Conservation (phyloP, 805 yeast species). For the Yamadazyma sp. region DNA sequence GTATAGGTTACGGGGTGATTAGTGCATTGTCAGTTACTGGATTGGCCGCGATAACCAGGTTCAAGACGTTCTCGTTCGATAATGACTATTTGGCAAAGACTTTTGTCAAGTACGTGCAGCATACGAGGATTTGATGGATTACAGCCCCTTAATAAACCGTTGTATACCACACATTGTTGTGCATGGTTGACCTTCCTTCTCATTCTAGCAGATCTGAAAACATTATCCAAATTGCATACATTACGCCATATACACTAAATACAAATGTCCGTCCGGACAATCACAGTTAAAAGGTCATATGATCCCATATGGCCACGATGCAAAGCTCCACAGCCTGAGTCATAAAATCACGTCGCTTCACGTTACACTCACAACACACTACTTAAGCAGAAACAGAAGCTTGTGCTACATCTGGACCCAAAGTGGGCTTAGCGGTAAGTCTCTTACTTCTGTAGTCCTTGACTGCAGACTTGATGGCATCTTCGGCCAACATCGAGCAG, state of each 20-base stretch:
- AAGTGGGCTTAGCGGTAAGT: conserved; percentile 46
- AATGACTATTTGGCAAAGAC: conserved; percentile 18
- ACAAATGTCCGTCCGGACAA: not conserved
- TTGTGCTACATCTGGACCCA: conserved; percentile 63
- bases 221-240: too few species aligned
- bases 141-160: too few species aligned
- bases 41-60: conserved; percentile 32
- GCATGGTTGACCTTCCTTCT: too few species aligned
- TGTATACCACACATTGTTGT: too few species aligned
- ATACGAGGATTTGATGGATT: conserved; percentile 6
- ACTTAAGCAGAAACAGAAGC: conserved; percentile 19
- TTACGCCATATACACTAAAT: not conserved
- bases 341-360: too few species aligned
- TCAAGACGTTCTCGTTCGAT: conserved; percentile 24
- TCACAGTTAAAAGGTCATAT: too few species aligned
- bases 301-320: too few species aligned
- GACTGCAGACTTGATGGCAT: conserved; percentile 95
- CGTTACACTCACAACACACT: not conserved
- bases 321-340: too few species aligned
- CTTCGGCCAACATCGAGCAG: conserved; percentile 98
- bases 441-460: conserved; percentile 92
- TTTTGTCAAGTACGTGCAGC: conserved; percentile 28
- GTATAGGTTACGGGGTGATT: conserved; percentile 44
- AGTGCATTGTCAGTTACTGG: conserved; percentile 36
- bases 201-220: too few species aligned